Evolutionary conservation across 1,284 basidiomycete species (phyloP), one percentile per base, ranked within the genome.

Genomic region (Fomitiporia mediterranea): DNA sequence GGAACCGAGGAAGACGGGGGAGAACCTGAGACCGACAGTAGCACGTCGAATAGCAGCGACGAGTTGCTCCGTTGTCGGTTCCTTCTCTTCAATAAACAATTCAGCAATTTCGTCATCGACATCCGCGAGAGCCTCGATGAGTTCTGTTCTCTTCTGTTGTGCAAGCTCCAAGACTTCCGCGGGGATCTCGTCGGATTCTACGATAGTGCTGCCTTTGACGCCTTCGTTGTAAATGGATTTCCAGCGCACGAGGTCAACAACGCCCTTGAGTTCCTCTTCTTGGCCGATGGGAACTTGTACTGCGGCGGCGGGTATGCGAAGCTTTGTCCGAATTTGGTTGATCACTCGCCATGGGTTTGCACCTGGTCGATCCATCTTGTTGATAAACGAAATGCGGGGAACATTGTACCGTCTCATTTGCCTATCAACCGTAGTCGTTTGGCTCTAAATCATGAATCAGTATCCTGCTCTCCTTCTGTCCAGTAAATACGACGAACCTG

Each of bases 351-450:
- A 96, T 3, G 97, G 97, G 72, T 98, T 98, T 30, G 96, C 91
- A 54, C 97, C 97, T 57, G 95, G 94, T 63, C 94, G 91, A 69
- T 99, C 97, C 97, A 99, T 99, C 76, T 99, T 99, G 77, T 99
- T 99, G 69, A 99, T 89, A 69, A 99, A 99, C 0, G 94, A 96
- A 59, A 99, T 81, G 53, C 97, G 82, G 56, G 97, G 97, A 59
- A 99, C 94, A 64, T 88, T 86, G 69, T 99, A 99, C 40, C 97
- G 83, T 63, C 91, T 81, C 97, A 99, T 99, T 78, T 99, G 97
- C 62, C 97, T 80, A 74, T 99, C 97, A 51, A 99, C 97, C 7
- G 97, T 99, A 51, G 96, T 99, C 1, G 97, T 99, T 82, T 99
- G 97, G 73, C 91, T 91, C 84, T 93, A 70, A 17, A 47, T 39